A percentile compares a stretch with the other conserved stretches of the same genome.
Evolutionary conservation across 2,329 filamentous ascomycete genomes (phyloP).

Genomic region (Ophiostoma piceae): DNA sequence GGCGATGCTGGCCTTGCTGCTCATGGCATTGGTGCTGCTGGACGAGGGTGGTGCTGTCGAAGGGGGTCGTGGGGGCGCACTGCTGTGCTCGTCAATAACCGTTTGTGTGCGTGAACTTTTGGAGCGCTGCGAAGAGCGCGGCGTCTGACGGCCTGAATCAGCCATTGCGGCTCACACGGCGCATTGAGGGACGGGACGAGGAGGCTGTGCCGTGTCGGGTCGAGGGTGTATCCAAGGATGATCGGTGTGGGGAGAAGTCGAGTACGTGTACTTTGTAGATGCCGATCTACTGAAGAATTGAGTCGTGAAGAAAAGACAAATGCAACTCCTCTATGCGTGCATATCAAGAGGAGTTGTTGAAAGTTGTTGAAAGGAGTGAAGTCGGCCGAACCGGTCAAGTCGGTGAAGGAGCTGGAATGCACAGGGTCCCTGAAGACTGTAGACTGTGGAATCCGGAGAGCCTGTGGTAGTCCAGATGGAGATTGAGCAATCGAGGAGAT

Average conservation of each 20-base stretch:
- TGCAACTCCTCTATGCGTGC: background rate
- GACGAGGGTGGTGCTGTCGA: background rate
- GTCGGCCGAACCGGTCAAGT: background rate
- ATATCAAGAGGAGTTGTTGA: background rate
- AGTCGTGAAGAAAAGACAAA: background rate
- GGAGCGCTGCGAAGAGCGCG: conserved; percentile 38
- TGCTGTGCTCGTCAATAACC: background rate
- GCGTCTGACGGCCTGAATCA: conserved; percentile 37
- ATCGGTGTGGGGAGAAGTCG: conserved; percentile 8
- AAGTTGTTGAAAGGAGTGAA: background rate
- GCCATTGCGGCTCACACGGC: conserved; percentile 38
- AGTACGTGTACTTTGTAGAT: background rate
- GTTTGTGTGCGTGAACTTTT: conserved; percentile 51
- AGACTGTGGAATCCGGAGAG: background rate
- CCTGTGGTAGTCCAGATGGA: background rate
- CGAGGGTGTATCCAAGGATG: background rate
- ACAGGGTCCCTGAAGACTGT: background rate
- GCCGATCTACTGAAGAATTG: conserved; percentile 3
- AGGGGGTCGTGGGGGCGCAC: conserved; percentile 18
- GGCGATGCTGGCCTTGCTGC: conserved; percentile 29
- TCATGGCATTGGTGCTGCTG: conserved; percentile 23
- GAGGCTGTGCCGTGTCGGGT: background rate
- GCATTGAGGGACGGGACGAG: conserved; percentile 26
- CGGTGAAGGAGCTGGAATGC: conserved; percentile 8
- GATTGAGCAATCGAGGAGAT: background rate